phyloP scores from a whole-genome alignment of 805 yeast species.

The Candida insectalens region DNA sequence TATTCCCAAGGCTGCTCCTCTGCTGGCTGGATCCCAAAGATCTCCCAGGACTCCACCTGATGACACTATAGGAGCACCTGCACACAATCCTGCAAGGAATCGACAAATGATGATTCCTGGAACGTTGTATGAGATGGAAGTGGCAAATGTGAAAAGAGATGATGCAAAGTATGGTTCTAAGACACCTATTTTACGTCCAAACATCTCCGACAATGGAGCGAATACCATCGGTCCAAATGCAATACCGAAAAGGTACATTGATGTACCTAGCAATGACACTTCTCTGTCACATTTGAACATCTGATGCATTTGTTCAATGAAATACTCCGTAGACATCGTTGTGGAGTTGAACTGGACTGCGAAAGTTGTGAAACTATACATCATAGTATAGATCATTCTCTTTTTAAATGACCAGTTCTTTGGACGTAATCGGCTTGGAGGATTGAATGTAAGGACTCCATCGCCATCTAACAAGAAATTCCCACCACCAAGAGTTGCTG shows the following conservation, averaged over 20 bases:
- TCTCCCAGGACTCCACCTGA: constrained; percentile 55
- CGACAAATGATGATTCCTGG: constrained; percentile 43
- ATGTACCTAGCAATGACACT: constrained; percentile 41
- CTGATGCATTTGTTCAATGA: constrained; percentile 11
- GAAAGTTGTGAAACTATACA: constrained; percentile 30
- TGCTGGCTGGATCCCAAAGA: constrained; percentile 34
- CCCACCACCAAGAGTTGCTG: too few relatives aligned
- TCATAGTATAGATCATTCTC: constrained; percentile 29
- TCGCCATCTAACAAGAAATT: too few relatives aligned
- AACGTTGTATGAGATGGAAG: constrained; percentile 40
- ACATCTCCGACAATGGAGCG: constrained; percentile 49
- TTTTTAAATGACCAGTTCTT: constrained; percentile 26
- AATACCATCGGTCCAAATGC: constrained; percentile 60
- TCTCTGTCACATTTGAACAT: constrained; percentile 34
- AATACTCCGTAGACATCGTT: constrained; percentile 31
- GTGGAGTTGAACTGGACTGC: constrained; percentile 45
- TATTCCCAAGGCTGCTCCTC: constrained; percentile 45
- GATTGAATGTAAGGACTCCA: too few relatives aligned
- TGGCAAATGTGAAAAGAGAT: constrained; percentile 36
- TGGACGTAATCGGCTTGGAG: too few relatives aligned
- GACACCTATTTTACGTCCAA: constrained; percentile 33
- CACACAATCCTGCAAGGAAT: constrained; percentile 50
- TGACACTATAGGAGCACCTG: constrained; percentile 52
- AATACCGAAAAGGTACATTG: constrained; percentile 56
- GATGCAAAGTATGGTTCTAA: constrained; percentile 31